phyloP scores from a whole-genome alignment of 2,329 filamentous ascomycete genomes.

The Furcasterigmium sp. region DNA sequence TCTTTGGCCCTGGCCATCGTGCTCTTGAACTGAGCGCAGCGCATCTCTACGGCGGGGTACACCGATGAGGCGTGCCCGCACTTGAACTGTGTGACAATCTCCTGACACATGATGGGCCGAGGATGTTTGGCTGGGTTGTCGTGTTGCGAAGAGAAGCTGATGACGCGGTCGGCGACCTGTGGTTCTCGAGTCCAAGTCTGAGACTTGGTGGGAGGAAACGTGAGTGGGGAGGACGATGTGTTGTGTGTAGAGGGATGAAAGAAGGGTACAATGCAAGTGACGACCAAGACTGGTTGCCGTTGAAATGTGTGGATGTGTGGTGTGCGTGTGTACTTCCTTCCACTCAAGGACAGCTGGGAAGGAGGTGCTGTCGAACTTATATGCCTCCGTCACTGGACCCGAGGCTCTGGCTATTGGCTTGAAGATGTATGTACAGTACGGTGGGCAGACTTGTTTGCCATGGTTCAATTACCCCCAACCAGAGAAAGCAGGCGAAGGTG shows the following conservation, averaged over 20 bases:
- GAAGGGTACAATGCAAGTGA: neutral
- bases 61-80: constrained; percentile 1
- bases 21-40: constrained; percentile 1
- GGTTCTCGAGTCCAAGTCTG: neutral
- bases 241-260: neutral
- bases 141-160: no score
- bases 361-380: constrained; percentile 11
- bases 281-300: neutral
- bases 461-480: constrained; percentile 11
- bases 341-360: neutral
- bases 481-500: constrained; percentile 6
- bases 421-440: constrained; percentile 7
- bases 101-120: neutral
- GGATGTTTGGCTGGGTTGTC: neutral
- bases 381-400: constrained; percentile 11
- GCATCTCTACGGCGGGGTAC: neutral
- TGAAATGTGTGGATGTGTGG: neutral
- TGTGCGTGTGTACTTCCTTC: neutral
- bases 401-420: constrained; percentile 12
- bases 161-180: neutral
- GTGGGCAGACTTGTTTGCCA: constrained; percentile 14
- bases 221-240: neutral
- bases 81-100: constrained; percentile 6
- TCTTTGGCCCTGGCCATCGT: constrained; percentile 4
- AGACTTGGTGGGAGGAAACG: neutral